Evolutionary conservation across 495 filamentous ascomycete species (phyloP).

Genomic region (Aspergillus nidulans): DNA sequence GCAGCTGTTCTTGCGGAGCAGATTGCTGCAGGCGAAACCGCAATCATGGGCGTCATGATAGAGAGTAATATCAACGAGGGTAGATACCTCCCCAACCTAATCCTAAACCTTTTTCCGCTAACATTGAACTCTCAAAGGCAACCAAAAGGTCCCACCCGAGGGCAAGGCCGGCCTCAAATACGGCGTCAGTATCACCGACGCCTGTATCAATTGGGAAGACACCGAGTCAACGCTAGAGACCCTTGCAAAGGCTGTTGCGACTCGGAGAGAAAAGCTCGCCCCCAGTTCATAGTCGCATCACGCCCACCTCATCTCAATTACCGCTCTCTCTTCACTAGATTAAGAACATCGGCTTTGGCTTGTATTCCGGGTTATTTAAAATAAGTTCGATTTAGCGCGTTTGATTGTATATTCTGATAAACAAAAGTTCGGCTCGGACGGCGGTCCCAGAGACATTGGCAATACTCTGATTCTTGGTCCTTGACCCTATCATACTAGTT

Average conservation of each 20-base stretch:
- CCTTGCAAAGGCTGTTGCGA: constrained; percentile 75
- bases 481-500: not conserved
- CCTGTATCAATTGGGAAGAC: constrained; percentile 92
- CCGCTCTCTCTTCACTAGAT: not conserved
- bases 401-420: not conserved
- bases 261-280: constrained; percentile 33
- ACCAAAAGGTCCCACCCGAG: constrained; percentile 87
- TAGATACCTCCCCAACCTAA: constrained; percentile 26
- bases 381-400: not conserved
- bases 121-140: constrained; percentile 47
- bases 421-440: not conserved
- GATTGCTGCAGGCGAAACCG: constrained; percentile 74
- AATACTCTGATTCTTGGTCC: too few species aligned
- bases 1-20: constrained; percentile 78
- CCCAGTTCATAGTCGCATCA: not conserved
- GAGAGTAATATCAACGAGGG: constrained; percentile 96
- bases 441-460: too few species aligned
- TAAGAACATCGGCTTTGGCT: not conserved
- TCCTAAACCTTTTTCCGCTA: not conserved
- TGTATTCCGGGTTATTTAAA: constrained; percentile 6
- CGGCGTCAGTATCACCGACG: constrained; percentile 96
- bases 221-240: constrained; percentile 76
- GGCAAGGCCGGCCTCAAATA: constrained; percentile 88
- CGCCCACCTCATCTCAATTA: not conserved
- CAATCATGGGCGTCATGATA: constrained; percentile 98